A percentile compares a stretch with the other conserved stretches of the same genome.
phyloP scores from a whole-genome alignment of 2,329 filamentous ascomycete genomes.

The Hypocrella siamensis region DNA sequence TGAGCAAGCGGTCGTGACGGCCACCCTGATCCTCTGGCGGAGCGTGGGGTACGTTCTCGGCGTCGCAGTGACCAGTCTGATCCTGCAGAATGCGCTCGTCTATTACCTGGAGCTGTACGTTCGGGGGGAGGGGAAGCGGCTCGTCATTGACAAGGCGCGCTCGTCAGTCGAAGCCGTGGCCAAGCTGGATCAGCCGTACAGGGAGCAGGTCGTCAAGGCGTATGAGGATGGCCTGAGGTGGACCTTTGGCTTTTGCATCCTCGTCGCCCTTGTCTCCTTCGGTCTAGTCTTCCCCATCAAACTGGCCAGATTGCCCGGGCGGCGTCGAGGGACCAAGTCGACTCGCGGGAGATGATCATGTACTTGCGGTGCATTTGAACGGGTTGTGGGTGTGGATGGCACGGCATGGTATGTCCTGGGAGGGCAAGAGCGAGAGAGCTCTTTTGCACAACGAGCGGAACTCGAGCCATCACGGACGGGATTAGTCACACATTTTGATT shows the following conservation, averaged over 20 bases:
- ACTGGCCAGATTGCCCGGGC: conserved; percentile 34
- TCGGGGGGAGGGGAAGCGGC: conserved; percentile 38
- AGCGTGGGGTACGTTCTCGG: conserved; percentile 58
- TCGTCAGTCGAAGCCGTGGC: conserved; percentile 38
- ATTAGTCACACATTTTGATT: too few relatives aligned
- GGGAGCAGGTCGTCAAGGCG: conserved; percentile 37
- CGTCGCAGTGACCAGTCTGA: conserved; percentile 54
- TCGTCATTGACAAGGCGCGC: conserved; percentile 35
- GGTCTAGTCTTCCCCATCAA: conserved; percentile 33
- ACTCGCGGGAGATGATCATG: too few relatives aligned
- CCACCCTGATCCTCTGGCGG: conserved; percentile 56
- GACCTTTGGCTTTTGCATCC: conserved; percentile 27
- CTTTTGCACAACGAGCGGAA: too few relatives aligned
- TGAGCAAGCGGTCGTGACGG: conserved; percentile 54
- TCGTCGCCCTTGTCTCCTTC: conserved; percentile 31
- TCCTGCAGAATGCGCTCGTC: conserved; percentile 56
- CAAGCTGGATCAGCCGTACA: conserved; percentile 25
- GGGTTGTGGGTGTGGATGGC: too few relatives aligned
- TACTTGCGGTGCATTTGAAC: too few relatives aligned
- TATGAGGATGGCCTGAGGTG: conserved; percentile 35
- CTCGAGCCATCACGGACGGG: too few relatives aligned
- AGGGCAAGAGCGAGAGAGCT: too few relatives aligned
- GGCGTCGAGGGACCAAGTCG: background rate
- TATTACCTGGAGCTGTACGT: conserved; percentile 44
- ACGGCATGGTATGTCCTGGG: too few relatives aligned